These are phyloP conservation scores for Tagetes erecta DNA, from an alignment of 129 eudicot species.

Conservation along the genomic window DNA sequence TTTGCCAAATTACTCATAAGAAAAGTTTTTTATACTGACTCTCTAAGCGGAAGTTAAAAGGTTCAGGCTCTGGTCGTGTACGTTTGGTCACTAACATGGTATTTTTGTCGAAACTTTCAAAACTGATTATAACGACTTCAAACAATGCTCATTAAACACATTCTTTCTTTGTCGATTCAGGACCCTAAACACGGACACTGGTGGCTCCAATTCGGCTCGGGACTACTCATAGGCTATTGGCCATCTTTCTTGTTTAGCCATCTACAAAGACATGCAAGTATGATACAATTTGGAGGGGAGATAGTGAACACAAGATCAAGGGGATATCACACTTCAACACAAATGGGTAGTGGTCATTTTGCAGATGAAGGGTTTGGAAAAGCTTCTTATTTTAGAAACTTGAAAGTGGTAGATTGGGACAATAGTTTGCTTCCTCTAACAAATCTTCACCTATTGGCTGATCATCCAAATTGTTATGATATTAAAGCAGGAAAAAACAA, in stretches of 20 bases:
- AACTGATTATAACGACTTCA: neutral
- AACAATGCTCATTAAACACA: neutral
- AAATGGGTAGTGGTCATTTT: slow-evolving; percentile 98
- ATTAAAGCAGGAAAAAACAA: slow-evolving; percentile 79
- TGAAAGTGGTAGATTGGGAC: slow-evolving; percentile 95
- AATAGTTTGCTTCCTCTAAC: slow-evolving; percentile 78
- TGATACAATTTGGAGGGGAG: slow-evolving; percentile 98
- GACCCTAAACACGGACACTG: slow-evolving; percentile 98
- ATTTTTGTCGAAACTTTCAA: neutral
- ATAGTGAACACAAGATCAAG: slow-evolving; percentile 72
- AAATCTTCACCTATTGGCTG: slow-evolving; percentile 87
- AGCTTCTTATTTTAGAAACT: slow-evolving; percentile 89
- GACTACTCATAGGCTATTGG: slow-evolving; percentile 92
- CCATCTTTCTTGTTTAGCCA: slow-evolving; percentile 84
- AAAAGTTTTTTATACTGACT: too few relatives aligned
- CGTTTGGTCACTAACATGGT: neutral
- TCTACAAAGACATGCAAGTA: slow-evolving; percentile 77
- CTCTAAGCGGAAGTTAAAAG: too few relatives aligned
- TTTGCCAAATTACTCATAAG: too few relatives aligned
- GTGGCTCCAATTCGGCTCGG: slow-evolving; percentile 95
- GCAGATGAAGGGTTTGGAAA: slow-evolving; percentile 86
- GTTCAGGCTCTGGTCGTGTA: too few relatives aligned
- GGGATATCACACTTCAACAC: slow-evolving; percentile 93
- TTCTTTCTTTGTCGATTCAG: slow-evolving; percentile 44
- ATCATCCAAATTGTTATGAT: slow-evolving; percentile 90